Percentiles rank a stretch among this genome's conserved stretches.
phyloP scores from a whole-genome alignment of 345 rosid species.

The Euphorbia peplus region DNA sequence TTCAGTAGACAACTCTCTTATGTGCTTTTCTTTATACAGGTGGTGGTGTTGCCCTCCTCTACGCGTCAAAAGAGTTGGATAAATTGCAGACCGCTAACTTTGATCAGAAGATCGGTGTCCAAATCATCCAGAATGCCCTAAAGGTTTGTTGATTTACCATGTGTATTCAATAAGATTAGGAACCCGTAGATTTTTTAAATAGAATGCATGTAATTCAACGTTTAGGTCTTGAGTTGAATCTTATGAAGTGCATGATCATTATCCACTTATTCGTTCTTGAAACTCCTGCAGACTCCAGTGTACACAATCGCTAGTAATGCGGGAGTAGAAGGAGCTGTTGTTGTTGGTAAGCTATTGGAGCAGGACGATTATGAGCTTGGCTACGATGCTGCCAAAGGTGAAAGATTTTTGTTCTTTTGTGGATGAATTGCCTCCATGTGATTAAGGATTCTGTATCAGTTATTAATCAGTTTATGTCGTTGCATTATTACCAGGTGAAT shows the following conservation, averaged over 20 bases:
- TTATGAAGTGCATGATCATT: not conserved
- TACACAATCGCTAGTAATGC: slow-evolving; percentile 83
- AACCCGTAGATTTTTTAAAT: no score
- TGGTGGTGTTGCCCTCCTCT: slow-evolving; percentile 94
- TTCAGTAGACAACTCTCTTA: no score
- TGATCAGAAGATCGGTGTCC: slow-evolving; percentile 91
- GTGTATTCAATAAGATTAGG: no score
- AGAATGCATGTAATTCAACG: no score
- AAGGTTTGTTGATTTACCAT: slow-evolving; percentile 46
- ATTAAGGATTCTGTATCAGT: not conserved
- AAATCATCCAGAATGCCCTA: slow-evolving; percentile 90
- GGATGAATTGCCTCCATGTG: not conserved
- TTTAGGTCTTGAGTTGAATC: not conserved
- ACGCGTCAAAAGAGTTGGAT: slow-evolving; percentile 84
- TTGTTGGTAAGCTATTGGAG: slow-evolving; percentile 89
- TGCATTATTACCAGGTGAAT: slow-evolving; percentile 53
- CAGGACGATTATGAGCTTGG: slow-evolving; percentile 84
- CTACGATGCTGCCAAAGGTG: slow-evolving; percentile 96
- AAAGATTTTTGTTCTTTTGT: not conserved
- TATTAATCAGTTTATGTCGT: no score
- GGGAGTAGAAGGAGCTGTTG: slow-evolving; percentile 94
- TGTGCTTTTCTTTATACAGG: slow-evolving; percentile 36
- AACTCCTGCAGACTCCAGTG: slow-evolving; percentile 65
- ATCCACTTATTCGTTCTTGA: not conserved
- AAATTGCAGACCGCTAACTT: slow-evolving; percentile 83